These are phyloP conservation scores for Blastomyces silverae DNA, from an alignment of 2,329 filamentous ascomycete species.

Conservation along the genomic window DNA sequence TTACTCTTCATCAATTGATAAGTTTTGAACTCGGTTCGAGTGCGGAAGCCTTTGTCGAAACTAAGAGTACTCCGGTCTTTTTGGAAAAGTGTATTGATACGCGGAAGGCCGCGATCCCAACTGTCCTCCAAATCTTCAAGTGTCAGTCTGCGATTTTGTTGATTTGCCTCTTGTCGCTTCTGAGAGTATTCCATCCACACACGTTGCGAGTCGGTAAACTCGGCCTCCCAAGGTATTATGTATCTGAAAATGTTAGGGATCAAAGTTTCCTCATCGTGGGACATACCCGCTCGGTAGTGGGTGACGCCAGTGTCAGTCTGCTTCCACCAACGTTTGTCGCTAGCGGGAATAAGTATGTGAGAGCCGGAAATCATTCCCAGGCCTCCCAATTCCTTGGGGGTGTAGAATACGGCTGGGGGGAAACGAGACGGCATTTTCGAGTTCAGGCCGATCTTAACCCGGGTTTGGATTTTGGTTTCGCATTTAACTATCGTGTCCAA, in stretches of 20 bases:
- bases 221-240: slow-evolving; percentile 97
- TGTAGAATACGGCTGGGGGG: slow-evolving; percentile 97
- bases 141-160: slow-evolving; percentile 90
- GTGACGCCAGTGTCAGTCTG: slow-evolving; percentile 97
- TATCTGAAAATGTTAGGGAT: slow-evolving; percentile 99
- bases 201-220: slow-evolving; percentile 97
- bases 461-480: slow-evolving; percentile 97
- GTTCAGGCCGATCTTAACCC: slow-evolving; percentile 97
- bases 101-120: slow-evolving; percentile 93
- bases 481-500: slow-evolving; percentile 98
- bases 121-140: slow-evolving; percentile 95
- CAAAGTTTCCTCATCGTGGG: slow-evolving; percentile 91
- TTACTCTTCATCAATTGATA: slow-evolving; percentile 99
- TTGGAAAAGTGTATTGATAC: slow-evolving; percentile 98
- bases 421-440: slow-evolving; percentile 99
- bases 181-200: slow-evolving; percentile 99
- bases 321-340: slow-evolving; percentile 96
- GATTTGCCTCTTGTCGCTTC: slow-evolving; percentile 92
- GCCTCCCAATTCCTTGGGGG: slow-evolving; percentile 93
- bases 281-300: slow-evolving; percentile 96
- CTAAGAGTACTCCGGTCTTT: slow-evolving; percentile 95
- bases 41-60: slow-evolving; percentile 97
- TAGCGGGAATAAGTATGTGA: slow-evolving; percentile 93
- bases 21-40: slow-evolving; percentile 92
- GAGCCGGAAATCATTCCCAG: slow-evolving; percentile 98